Conservation (phyloP, 805 yeast species). For the Maudiozyma pseudohumilis region DNA sequence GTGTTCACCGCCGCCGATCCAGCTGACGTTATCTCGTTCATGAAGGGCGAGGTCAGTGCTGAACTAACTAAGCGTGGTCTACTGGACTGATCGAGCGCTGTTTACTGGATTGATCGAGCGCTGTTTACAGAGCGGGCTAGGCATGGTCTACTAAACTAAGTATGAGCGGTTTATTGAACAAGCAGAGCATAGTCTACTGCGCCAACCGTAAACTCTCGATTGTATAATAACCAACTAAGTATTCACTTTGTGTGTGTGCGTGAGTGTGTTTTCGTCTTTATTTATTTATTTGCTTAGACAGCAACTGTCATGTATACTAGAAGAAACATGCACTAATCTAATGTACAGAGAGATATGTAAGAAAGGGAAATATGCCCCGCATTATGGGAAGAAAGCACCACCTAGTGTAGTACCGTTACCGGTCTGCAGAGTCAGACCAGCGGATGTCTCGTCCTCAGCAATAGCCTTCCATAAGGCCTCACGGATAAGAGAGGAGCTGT, state of each 20-base stretch:
- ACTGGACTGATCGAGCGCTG: conserved; percentile 22
- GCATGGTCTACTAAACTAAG: no score
- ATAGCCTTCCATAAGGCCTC: conserved; percentile 65
- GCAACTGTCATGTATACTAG: background rate
- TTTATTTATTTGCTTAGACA: no score
- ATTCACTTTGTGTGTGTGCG: background rate
- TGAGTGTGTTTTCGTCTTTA: background rate
- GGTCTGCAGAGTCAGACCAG: conserved; percentile 34
- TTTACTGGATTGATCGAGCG: no score
- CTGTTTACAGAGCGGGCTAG: background rate
- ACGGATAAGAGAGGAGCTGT: conserved; percentile 36
- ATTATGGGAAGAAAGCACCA: conserved; percentile 45
- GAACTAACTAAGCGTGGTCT: conserved; percentile 41
- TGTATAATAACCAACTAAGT: background rate
- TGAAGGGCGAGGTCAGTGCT: conserved; percentile 52
- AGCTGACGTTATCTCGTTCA: conserved; percentile 54
- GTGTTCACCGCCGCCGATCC: conserved; percentile 84
- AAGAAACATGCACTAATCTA: background rate
- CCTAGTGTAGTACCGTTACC: conserved; percentile 85
- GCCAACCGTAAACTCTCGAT: background rate
- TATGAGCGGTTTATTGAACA: no score
- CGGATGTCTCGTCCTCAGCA: conserved; percentile 41
- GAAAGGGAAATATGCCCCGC: background rate
- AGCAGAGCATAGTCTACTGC: no score
- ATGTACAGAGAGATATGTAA: background rate